Evolutionary conservation across 2,329 filamentous ascomycete species (phyloP).

Genomic region (Ophiocordyceps camponoti-rufipedis): DNA sequence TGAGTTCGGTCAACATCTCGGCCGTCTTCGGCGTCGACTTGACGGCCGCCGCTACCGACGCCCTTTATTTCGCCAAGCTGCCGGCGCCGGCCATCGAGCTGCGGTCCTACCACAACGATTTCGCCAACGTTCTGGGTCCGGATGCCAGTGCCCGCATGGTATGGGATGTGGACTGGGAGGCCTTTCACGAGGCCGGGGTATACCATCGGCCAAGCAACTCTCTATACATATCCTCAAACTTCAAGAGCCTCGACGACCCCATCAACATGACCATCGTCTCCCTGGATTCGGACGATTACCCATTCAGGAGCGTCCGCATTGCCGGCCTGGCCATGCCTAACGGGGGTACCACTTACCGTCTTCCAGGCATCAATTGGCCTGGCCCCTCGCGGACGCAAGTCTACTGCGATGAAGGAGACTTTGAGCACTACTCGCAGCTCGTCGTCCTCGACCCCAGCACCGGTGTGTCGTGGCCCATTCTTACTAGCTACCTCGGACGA

Average conservation of each 20-base stretch:
- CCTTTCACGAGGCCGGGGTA: constrained; percentile 37
- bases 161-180: constrained; percentile 21
- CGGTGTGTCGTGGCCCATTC: constrained; percentile 16
- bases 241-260: constrained; percentile 16
- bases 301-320: constrained; percentile 6
- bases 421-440: constrained; percentile 29
- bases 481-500: constrained; percentile 42
- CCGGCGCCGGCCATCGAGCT: constrained; percentile 8
- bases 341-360: constrained; percentile 7
- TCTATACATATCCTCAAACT: constrained; percentile 10
- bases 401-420: constrained; percentile 13
- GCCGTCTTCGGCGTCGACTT: background rate
- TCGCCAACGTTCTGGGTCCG: constrained; percentile 28
- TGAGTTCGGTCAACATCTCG: background rate
- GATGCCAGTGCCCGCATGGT: constrained; percentile 7
- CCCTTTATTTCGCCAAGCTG: constrained; percentile 1
- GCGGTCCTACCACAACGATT: constrained; percentile 25
- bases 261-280: constrained; percentile 14
- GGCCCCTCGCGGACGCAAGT: constrained; percentile 6
- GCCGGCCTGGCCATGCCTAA: constrained; percentile 6
- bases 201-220: constrained; percentile 10
- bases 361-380: constrained; percentile 3
- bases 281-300: constrained; percentile 5
- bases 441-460: constrained; percentile 1
- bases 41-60: constrained; percentile 1